These are phyloP conservation scores for Phaeolepiota aurea DNA, from an alignment of 768 basidiomycete species.

Conservation along the genomic window DNA sequence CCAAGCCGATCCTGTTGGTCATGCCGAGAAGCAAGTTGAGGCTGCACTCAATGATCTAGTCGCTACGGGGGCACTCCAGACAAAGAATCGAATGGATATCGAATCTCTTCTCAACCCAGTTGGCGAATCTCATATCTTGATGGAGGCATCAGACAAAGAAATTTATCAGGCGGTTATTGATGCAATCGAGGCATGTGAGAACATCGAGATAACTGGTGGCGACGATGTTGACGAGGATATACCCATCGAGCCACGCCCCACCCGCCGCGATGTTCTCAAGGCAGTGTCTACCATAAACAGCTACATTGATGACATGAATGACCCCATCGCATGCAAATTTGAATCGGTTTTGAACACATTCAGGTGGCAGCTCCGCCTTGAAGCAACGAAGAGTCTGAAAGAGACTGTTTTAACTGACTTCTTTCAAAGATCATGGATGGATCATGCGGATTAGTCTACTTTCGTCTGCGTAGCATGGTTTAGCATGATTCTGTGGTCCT, in stretches of 20 bases:
- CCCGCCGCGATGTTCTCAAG: slow-evolving; percentile 9
- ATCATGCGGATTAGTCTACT: neutral
- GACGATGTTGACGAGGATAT: slow-evolving; percentile 10
- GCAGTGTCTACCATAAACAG: slow-evolving; percentile 9
- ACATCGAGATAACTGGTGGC: slow-evolving; percentile 8
- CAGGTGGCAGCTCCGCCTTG: slow-evolving; percentile 9
- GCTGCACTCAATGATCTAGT: slow-evolving; percentile 12
- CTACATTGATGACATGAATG: slow-evolving; percentile 10
- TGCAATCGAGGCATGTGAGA: slow-evolving; percentile 12
- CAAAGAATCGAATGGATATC: slow-evolving; percentile 16
- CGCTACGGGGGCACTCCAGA: slow-evolving; percentile 15
- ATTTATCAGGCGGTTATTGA: slow-evolving; percentile 16
- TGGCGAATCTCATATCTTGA: slow-evolving; percentile 11
- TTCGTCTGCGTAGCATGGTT: neutral
- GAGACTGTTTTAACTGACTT: slow-evolving; percentile 10
- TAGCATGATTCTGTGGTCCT: slow-evolving; percentile 1
- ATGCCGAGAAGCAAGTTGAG: slow-evolving; percentile 14
- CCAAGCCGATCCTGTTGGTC: slow-evolving; percentile 6
- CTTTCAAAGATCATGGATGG: slow-evolving; percentile 5
- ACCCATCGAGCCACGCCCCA: slow-evolving; percentile 9
- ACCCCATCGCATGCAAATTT: slow-evolving; percentile 14
- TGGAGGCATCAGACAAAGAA: slow-evolving; percentile 13
- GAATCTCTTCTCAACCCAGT: slow-evolving; percentile 20
- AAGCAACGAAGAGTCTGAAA: slow-evolving; percentile 10
- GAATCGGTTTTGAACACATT: slow-evolving; percentile 13